Base-by-base conservation (phyloP, 768 basidiomycete species). In the Lactarius trivialis region DNA sequence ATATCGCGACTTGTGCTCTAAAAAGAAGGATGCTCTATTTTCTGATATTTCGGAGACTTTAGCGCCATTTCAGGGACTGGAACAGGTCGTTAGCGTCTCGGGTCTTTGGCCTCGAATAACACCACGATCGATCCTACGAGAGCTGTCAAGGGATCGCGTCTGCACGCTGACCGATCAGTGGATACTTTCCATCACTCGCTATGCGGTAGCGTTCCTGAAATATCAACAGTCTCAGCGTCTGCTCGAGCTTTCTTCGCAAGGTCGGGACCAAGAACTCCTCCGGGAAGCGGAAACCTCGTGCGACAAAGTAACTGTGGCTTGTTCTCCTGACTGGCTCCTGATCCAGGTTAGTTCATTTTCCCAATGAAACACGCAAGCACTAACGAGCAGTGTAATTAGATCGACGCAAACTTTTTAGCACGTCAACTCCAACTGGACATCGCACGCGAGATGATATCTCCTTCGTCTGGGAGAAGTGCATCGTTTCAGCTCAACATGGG, bases 401-500 rank as follows among this genome's bases (percentile, higher is more conserved):
- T 82, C 1, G 78, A 83, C 57, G 69, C 73, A 7, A 72, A 82
- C 55, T 76, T 84, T 43, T 63, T 76, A 11, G 68, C 74, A 21
- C 79, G 82, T 4, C 71, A 72, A 0, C 64, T 81, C 14, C 82
- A 84, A 59, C 70, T 69, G 0, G 52, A 70, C 0, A 70, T 83
- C 7, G 78, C 81, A 2, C 55, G 65, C 1, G 75, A 81, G 52
- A 83, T 83, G 82, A 78, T 80, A 21, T 60, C 67, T 0, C 81
- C 83, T 0, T 60, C 58, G 1, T 73, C 69, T 0, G 57, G 60
- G 1, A 19, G 65, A 3, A 84, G 79, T 52, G 76, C 76, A 0
- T 69, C 74, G 3, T 69, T 79, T 30, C 82, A 83, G 43, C 75
- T 83, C 21, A 81, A 83, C 51, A 84, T 83, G 82, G 82, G 82